phyloP scores from a whole-genome alignment of 2,329 filamentous ascomycete species.

The Elsinoe arachidis region DNA sequence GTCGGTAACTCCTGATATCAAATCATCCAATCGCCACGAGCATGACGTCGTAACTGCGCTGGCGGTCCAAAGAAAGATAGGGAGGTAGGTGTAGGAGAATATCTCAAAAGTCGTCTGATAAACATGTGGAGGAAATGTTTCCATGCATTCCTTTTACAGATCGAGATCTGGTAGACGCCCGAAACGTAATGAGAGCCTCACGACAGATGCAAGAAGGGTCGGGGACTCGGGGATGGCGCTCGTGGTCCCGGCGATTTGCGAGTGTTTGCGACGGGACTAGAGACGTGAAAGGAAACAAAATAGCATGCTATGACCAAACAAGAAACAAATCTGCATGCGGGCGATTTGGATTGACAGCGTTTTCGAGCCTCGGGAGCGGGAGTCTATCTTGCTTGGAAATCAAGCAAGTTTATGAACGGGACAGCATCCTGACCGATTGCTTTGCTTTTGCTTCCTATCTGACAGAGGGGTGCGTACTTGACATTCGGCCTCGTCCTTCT shows the following conservation, averaged over 20 bases:
- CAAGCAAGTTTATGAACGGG: background rate
- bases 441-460: background rate
- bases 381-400: slow-evolving; percentile 11
- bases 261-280: background rate
- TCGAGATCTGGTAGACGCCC: slow-evolving; percentile 10
- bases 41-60: slow-evolving; percentile 4
- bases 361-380: slow-evolving; percentile 7
- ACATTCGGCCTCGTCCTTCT: background rate
- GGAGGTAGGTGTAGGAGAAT: background rate
- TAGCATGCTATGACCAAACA: background rate
- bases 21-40: slow-evolving; percentile 3
- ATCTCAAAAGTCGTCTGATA: slow-evolving; percentile 1
- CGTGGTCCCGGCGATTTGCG: background rate
- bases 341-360: background rate
- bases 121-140: background rate
- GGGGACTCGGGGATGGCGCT: background rate
- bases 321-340: slow-evolving; percentile 5
- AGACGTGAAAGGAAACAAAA: background rate
- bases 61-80: background rate
- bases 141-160: slow-evolving; percentile 1
- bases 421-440: background rate
- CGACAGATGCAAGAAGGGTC: slow-evolving; percentile 8
- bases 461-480: background rate
- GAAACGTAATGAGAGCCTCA: slow-evolving; percentile 11
- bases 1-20: slow-evolving; percentile 2